Evolutionary conservation across 495 filamentous ascomycete genomes (phyloP), one percentile per base, ranked within the genome.

Genomic region (Podospora fimiseda): DNA sequence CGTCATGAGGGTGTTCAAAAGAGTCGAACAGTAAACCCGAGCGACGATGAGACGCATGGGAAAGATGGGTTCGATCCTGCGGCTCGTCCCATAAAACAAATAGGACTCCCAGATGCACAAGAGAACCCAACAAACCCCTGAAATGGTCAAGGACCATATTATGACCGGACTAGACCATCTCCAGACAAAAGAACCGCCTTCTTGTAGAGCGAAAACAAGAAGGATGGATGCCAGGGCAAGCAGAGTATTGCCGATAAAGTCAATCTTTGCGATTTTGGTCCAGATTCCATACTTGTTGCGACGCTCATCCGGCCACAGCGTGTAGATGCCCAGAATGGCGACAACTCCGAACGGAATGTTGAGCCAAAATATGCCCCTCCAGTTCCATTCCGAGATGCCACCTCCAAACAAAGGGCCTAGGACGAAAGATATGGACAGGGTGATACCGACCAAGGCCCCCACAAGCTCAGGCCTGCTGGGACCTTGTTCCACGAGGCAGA

Each of bases 291-390:
- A 60, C 24, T 48, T 52, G 33, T 62, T 48, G 2, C 53, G 62
- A 6, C 63, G 52, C 14, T 67, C 52, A 24, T 67, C 54, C 2
- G 70, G 70, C 62, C 69, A 76, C 54, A 80, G 79, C 24, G 82
- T 58, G 13, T 83, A 67, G 0, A 90, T 67, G 0, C 86, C 72
- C 14, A 79, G 51, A 30, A 85, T 75, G 0, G 82, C 72, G 0
- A 73, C 54, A 0, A 77, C 74, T 7, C 74, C 79, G 38, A 86
- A 72, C 0, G 86, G 86, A 1, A 87, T 67, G 51, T 89, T 89
- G 69, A 89, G 81, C 80, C 81, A 88, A 62, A 86, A 89, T 24
- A 77, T 78, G 74, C 83, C 86, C 27, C 82, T 62, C 87, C 87
- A 90, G 3, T 71, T 72, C 13, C 81, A 72, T 42, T 84, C 71